phyloP scores from a whole-genome alignment of 371 early-diverging fungal species.

The Capillidium rhysosporum region DNA sequence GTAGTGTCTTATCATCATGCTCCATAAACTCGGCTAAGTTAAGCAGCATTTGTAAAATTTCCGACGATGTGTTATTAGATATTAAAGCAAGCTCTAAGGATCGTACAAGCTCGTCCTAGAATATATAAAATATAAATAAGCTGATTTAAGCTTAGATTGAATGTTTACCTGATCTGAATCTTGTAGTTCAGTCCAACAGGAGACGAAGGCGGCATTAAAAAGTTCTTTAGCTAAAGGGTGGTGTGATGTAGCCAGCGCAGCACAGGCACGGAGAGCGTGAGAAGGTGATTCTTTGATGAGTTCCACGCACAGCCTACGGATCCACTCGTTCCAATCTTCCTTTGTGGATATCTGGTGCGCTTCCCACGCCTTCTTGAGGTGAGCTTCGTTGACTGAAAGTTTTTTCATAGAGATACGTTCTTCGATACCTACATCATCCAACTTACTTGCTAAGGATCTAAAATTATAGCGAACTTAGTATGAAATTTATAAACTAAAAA shows the following conservation, averaged over 20 bases:
- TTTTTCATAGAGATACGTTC: conserved; percentile 19
- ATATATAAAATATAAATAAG: too few species aligned
- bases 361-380: conserved; percentile 85
- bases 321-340: conserved; percentile 97
- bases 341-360: conserved; percentile 72
- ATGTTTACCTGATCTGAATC: conserved; percentile 49
- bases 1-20: conserved; percentile 86
- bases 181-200: conserved; percentile 86
- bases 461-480: too few species aligned
- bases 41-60: conserved; percentile 76
- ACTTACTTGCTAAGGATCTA: not conserved
- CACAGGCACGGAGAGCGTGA: conserved; percentile 83
- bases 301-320: conserved; percentile 73
- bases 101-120: conserved; percentile 57
- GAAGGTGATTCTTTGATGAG: conserved; percentile 92
- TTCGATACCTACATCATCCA: conserved; percentile 11
- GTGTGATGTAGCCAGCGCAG: conserved; percentile 56
- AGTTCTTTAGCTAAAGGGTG: conserved; percentile 73
- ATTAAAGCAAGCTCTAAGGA: conserved; percentile 71
- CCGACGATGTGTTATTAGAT: conserved; percentile 73
- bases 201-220: conserved; percentile 94
- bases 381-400: conserved; percentile 70
- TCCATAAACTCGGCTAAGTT: conserved; percentile 97
- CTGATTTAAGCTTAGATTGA: conserved; percentile 10
- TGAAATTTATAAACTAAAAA: not conserved